Evolutionary conservation across 2,329 filamentous ascomycete species (phyloP), one percentile per base, ranked within the genome.

Genomic region (Aspergillus transmontanensis): DNA sequence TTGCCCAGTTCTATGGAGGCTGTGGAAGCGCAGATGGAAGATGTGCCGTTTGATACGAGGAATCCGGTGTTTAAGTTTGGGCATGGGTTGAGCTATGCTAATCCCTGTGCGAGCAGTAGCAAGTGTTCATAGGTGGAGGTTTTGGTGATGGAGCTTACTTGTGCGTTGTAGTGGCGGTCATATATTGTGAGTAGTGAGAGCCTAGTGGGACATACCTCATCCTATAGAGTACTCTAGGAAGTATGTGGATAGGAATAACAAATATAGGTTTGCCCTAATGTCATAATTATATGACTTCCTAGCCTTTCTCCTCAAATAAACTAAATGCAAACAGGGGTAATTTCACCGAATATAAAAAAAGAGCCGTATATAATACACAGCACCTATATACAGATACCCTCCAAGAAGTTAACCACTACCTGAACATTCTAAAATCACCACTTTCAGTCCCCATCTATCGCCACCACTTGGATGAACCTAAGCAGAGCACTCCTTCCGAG

Each of bases 1-100:
- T 59, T 85, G 39, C 82, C 83, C 0, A 68, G 78, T 12, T 82
- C 79, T 6, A 76, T 78, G 65, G 75, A 72, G 51, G 82, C 82
- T 1, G 82, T 83, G 0, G 75, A 78, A 53, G 75, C 12, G 3
- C 30, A 39, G 36, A 26, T 14, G 14, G 50, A 55, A 11, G 61
- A 63, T 63, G 21, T 63, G 32, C 50, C 61, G 4, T 63, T 63
- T 46, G 61, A 63, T 16, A 59, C 57, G 12, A 21, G 16, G 32
- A 41, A 63, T 21, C 61, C 61, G 6, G 39, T 63, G 6, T 63
- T 59, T 48, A 26, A 48, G 45, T 48, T 26, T 48, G 45, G 45
- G 5, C 45, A 48, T 28, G 45, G 45, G 45, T 16, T 23, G 23
- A 26, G 45, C 4, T 48, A 48, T 48, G 45, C 11, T 16, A 16